A percentile compares a stretch with the other conserved stretches of the same genome.
These are phyloP conservation scores for Paramyrothecium sp. DNA, from an alignment of 2,329 filamentous ascomycete genomes.

Conservation along the genomic window DNA sequence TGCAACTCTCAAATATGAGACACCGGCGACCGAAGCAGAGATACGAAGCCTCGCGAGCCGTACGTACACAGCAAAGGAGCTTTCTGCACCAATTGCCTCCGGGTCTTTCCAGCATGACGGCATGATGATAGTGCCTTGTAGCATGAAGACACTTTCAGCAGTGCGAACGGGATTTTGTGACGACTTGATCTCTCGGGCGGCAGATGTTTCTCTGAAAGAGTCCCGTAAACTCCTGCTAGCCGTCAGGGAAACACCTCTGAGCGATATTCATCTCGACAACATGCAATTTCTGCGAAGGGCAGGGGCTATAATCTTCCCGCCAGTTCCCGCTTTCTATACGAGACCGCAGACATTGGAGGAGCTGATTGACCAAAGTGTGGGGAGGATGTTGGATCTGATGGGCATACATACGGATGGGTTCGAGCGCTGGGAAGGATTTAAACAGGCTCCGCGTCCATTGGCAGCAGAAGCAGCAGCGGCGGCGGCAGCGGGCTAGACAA, in stretches of 20 bases:
- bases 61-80: constrained; percentile 38
- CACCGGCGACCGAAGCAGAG: constrained; percentile 32
- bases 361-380: constrained; percentile 41
- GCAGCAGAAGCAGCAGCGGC: neutral
- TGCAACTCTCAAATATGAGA: constrained; percentile 46
- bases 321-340: constrained; percentile 43
- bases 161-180: constrained; percentile 39
- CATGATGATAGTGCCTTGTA: constrained; percentile 48
- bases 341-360: constrained; percentile 36
- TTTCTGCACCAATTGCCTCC: constrained; percentile 41
- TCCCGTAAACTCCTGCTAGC: constrained; percentile 35
- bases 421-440: constrained; percentile 31
- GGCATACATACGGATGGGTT: constrained; percentile 37
- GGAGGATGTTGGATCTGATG: constrained; percentile 42
- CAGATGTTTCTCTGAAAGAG: constrained; percentile 47
- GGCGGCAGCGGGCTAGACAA: neutral
- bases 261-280: constrained; percentile 43
- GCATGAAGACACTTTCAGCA: constrained; percentile 45
- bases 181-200: constrained; percentile 42
- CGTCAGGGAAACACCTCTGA: constrained; percentile 43
- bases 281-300: constrained; percentile 37
- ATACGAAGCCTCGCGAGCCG: constrained; percentile 35
- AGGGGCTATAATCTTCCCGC: constrained; percentile 42
- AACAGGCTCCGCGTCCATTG: neutral
- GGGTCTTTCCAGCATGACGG: constrained; percentile 41